Percentiles rank a stretch among this genome's conserved stretches.
phyloP scores from a whole-genome alignment of 805 yeast species.

The Sugiyamaella lignohabitans region DNA sequence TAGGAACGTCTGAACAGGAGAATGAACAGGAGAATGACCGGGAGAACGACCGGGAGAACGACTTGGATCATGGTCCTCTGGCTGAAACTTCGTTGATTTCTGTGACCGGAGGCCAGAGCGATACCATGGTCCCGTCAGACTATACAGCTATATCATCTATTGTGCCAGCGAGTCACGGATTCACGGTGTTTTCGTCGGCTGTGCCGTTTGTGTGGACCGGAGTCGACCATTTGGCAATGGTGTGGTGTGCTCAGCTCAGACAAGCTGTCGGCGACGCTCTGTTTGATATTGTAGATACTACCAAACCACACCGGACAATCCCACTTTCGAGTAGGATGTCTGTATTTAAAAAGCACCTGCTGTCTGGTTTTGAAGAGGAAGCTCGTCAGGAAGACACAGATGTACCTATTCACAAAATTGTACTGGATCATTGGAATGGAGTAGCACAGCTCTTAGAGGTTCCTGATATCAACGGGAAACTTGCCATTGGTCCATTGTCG shows the following conservation, averaged over 20 bases:
- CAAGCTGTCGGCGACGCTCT: constrained; percentile 50
- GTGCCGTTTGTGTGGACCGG: constrained; percentile 92
- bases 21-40: constrained; percentile 53
- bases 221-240: constrained; percentile 88
- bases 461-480: not conserved
- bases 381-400: not conserved
- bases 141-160: constrained; percentile 69
- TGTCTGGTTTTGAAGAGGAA: constrained; percentile 29
- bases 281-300: constrained; percentile 42
- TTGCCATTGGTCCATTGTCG: not conserved
- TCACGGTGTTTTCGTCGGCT: constrained; percentile 76
- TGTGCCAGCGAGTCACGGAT: constrained; percentile 69
- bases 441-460: not conserved
- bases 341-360: constrained; percentile 39
- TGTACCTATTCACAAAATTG: not conserved
- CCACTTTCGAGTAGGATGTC: constrained; percentile 51
- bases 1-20: constrained; percentile 36
- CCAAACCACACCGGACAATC: constrained; percentile 29
- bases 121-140: constrained; percentile 80
- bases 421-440: constrained; percentile 3
- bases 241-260: constrained; percentile 91
- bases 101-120: constrained; percentile 81
- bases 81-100: constrained; percentile 64
- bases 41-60: constrained; percentile 76
- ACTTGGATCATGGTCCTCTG: no score